Percentiles rank a stretch among this genome's conserved stretches.
Evolutionary conservation across 208 protist species (phyloP).

Genomic region (Wallacemonas sp.): DNA sequence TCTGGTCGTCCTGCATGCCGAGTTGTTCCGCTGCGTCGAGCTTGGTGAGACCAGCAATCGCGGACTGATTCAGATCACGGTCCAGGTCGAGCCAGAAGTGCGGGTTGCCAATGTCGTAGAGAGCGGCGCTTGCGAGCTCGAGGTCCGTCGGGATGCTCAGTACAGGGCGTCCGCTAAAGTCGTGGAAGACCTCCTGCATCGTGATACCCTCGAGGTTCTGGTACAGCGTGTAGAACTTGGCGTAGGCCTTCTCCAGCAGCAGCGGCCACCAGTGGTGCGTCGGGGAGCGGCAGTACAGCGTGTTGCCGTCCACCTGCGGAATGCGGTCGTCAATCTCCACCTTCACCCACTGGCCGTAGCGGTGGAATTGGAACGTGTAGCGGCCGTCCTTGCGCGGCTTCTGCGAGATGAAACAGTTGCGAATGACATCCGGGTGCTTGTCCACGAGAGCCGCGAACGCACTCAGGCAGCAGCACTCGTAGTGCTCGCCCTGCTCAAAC

Average conservation of each 20-base stretch:
- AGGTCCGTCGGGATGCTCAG: constrained; percentile 46
- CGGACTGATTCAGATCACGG: constrained; percentile 34
- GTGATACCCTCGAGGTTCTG: constrained; percentile 44
- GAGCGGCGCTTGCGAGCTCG: constrained; percentile 31
- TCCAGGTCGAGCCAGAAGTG: constrained; percentile 64
- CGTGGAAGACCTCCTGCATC: constrained; percentile 52
- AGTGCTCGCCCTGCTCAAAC: constrained; percentile 50
- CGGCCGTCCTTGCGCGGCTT: constrained; percentile 51
- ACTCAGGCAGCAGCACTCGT: constrained; percentile 57
- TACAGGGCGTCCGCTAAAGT: constrained; percentile 61
- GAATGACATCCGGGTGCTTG: constrained; percentile 49
- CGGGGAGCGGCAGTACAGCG: constrained; percentile 56
- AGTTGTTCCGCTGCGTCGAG: constrained; percentile 37
- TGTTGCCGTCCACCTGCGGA: constrained; percentile 38
- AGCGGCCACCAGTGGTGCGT: constrained; percentile 71
- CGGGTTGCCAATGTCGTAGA: constrained; percentile 58
- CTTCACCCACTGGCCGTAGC: constrained; percentile 61
- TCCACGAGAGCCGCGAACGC: constrained; percentile 46
- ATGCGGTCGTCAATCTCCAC: constrained; percentile 77
- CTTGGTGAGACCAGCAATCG: constrained; percentile 47
- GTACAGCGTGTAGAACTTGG: constrained; percentile 77
- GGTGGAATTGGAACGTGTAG: constrained; percentile 76
- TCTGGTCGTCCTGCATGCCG: constrained; percentile 56
- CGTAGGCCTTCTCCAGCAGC: constrained; percentile 82
- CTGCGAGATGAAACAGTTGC: constrained; percentile 59